Base-by-base conservation (phyloP, 352 stramenopile genomes). In the Lagenidium giganteum region DNA sequence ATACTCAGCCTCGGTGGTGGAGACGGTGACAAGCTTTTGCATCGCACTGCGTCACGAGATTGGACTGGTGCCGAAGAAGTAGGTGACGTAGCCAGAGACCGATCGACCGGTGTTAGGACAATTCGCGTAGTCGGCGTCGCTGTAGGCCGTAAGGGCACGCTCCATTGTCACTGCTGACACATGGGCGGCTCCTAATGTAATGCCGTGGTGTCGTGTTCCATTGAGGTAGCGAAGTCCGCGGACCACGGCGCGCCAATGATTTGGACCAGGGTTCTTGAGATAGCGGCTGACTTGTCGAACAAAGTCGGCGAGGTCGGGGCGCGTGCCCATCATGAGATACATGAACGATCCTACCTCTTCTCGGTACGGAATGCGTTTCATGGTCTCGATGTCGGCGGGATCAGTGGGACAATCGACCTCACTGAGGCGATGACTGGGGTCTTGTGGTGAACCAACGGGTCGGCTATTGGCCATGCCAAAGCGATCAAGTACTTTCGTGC, bases 271-370 rank as follows among this genome's bases (percentile, higher is more conserved):
- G 22, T 39, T 42, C 26, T 45, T 26, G 4, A 53, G 27, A 13
- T 43, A 50, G 0, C 28, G 34, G 16, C 39, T 55, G 18, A 49
- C 38, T 38, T 53, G 16, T 3, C 42, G 36, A 0, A 57, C 17
- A 14, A 54, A 24, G 9, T 22, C 4, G 1, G 51, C 51, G 0
- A 59, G 14, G n/a, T 59, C 43, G 24, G 51, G 51, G 0, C 42
- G 30, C 14, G 51, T 59, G 1, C 43, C 42, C 33, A 53, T 42
- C 51, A 59, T 59, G 1, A 59, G 23, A 21, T 60, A 49, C 43
- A 60, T 60, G 25, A 54, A 51, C 27, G 33, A 51, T 17, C 51
- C 42, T 0, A 54, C 43, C n/a, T 22, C 42, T 41, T 53, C 51
- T 37, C 51, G 18, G 26, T 53, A 53, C 5, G 51, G 42, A 16